phyloP scores from a whole-genome alignment of 2,329 filamentous ascomycete genomes.

The Tolypocladium cylindrosporum region DNA sequence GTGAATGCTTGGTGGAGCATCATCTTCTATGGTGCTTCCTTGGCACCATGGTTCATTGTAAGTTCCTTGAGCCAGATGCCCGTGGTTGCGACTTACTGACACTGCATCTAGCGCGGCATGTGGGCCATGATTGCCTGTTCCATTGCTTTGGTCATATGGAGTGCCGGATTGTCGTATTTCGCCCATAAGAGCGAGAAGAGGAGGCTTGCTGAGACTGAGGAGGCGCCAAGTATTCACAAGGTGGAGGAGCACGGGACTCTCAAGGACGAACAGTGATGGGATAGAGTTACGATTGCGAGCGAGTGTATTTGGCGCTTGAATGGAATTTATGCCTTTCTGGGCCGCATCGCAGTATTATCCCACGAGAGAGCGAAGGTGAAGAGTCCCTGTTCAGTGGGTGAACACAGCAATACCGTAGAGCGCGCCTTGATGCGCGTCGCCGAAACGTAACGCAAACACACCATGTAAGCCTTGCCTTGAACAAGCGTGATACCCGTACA shows the following conservation, averaged over 20 bases:
- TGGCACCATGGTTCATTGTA: slow-evolving; percentile 56
- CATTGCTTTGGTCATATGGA: slow-evolving; percentile 51
- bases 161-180: slow-evolving; percentile 38
- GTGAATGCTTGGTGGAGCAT: slow-evolving; percentile 68
- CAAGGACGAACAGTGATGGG: background rate
- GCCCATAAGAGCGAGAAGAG: slow-evolving; percentile 6
- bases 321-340: background rate
- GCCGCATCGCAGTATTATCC: background rate
- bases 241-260: background rate
- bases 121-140: slow-evolving; percentile 61
- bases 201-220: background rate
- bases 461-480: background rate
- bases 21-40: slow-evolving; percentile 57
- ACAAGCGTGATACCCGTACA: no score
- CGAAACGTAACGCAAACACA: background rate
- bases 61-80: slow-evolving; percentile 15
- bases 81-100: slow-evolving; percentile 1
- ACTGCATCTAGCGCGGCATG: slow-evolving; percentile 47
- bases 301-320: background rate
- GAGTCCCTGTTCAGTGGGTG: background rate
- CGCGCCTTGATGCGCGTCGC: background rate
- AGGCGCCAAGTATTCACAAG: background rate
- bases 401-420: background rate
- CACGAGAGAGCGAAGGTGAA: background rate
- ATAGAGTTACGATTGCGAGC: background rate